These are phyloP conservation scores for Hypoxylon sp. DNA, from an alignment of 2,329 filamentous ascomycete species.

Conservation along the genomic window DNA sequence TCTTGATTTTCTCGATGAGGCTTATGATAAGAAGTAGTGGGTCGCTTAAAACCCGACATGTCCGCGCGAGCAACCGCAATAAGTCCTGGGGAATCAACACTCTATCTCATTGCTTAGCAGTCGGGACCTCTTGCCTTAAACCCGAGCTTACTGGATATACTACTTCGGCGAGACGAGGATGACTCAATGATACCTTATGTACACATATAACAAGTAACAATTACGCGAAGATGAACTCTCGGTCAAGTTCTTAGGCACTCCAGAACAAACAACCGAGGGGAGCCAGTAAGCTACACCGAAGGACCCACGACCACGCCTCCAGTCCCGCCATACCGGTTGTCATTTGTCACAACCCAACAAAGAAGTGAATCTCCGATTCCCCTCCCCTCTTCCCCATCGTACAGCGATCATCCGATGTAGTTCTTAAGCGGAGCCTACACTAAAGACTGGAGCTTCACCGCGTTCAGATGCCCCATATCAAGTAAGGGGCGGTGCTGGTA, in stretches of 20 bases:
- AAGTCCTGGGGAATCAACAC: too few relatives aligned
- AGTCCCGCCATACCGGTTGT: background rate
- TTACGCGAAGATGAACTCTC: background rate
- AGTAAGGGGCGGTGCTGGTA: constrained; percentile 11
- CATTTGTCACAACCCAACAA: constrained; percentile 13
- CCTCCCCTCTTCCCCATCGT: constrained; percentile 1
- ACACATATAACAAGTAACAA: background rate
- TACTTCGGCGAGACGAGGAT: background rate
- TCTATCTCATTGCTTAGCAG: background rate
- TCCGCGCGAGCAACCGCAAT: background rate
- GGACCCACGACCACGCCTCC: background rate
- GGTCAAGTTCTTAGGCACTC: background rate
- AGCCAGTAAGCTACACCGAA: background rate
- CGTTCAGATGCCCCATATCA: constrained; percentile 7
- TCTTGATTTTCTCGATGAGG: background rate
- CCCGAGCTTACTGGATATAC: constrained; percentile 7
- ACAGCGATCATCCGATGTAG: constrained; percentile 21
- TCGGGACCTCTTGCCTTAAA: constrained; percentile 5
- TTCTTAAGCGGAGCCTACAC: background rate
- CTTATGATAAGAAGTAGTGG: background rate
- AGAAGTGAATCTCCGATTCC: constrained; percentile 9
- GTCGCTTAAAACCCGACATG: background rate
- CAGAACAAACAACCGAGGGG: background rate
- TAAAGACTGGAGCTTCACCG: background rate
- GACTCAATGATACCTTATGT: background rate